phyloP scores from a whole-genome alignment of 2,329 filamentous ascomycete species.

The Xylaria multiplex region DNA sequence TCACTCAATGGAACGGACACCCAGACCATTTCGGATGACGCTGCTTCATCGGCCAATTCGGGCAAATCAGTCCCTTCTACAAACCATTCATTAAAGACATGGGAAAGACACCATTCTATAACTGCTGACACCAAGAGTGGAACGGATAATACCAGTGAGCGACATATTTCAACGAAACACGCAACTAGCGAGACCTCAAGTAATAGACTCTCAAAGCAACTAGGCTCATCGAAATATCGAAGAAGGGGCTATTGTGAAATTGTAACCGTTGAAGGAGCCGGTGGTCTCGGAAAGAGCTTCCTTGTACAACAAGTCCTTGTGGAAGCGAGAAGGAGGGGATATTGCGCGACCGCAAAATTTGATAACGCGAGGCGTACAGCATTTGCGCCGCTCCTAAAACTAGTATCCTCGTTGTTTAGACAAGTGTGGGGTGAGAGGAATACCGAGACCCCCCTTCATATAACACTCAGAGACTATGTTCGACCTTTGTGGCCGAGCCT shows the following conservation, averaged over 20 bases:
- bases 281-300: slow-evolving; percentile 72
- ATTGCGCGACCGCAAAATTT: slow-evolving; percentile 74
- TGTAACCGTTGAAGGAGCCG: slow-evolving; percentile 68
- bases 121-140: slow-evolving; percentile 60
- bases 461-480: slow-evolving; percentile 69
- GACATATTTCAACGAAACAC: slow-evolving; percentile 54
- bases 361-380: slow-evolving; percentile 69
- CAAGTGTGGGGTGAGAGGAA: slow-evolving; percentile 75
- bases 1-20: slow-evolving; percentile 49
- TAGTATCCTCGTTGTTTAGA: slow-evolving; percentile 73
- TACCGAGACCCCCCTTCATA: slow-evolving; percentile 72
- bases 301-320: slow-evolving; percentile 71
- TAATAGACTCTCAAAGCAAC: slow-evolving; percentile 64
- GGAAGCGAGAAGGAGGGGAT: slow-evolving; percentile 69
- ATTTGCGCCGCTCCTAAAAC: slow-evolving; percentile 70
- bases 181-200: slow-evolving; percentile 58
- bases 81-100: slow-evolving; percentile 55
- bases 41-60: slow-evolving; percentile 59
- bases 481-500: slow-evolving; percentile 72
- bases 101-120: slow-evolving; percentile 64
- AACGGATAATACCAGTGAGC: slow-evolving; percentile 58
- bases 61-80: slow-evolving; percentile 53
- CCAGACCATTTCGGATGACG: slow-evolving; percentile 53
- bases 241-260: slow-evolving; percentile 72
- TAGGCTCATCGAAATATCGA: slow-evolving; percentile 67